These are phyloP conservation scores for Turnera subulata DNA, from an alignment of 345 rosid genomes.

Conservation along the genomic window DNA sequence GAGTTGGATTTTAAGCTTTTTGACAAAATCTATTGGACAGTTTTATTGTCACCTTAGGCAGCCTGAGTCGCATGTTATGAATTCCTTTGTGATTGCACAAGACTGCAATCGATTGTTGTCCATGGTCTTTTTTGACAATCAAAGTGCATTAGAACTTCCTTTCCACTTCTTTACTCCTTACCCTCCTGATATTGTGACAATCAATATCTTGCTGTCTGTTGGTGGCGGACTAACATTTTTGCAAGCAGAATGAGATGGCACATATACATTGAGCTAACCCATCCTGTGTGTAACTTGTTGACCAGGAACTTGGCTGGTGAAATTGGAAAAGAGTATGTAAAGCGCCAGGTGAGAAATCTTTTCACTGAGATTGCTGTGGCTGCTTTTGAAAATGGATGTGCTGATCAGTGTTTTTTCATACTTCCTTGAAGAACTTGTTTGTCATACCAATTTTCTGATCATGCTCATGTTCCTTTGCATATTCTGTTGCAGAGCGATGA, in stretches of 20 bases:
- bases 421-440: not conserved
- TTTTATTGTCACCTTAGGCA: too few species aligned
- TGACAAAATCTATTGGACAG: too few species aligned
- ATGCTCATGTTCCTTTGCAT: conserved; percentile 15
- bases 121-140: too few species aligned
- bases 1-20: too few species aligned
- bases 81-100: too few species aligned
- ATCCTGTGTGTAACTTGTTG: conserved; percentile 3
- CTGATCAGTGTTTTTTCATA: too few species aligned
- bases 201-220: not conserved
- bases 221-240: not conserved
- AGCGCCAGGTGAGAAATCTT: conserved; percentile 56
- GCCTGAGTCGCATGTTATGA: too few species aligned
- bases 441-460: conserved; percentile 1
- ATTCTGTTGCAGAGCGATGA: conserved; percentile 60
- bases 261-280: not conserved
- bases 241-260: not conserved
- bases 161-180: too few species aligned
- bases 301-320: conserved; percentile 89
- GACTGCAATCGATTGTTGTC: too few species aligned
- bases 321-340: conserved; percentile 67
- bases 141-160: too few species aligned
- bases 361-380: not conserved
- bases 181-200: too few species aligned
- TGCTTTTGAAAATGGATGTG: too few species aligned